A percentile compares a stretch with the other conserved stretches of the same genome.
These are phyloP conservation scores for Penicillium crustosum DNA, from an alignment of 2,329 filamentous ascomycete species.

Conservation along the genomic window DNA sequence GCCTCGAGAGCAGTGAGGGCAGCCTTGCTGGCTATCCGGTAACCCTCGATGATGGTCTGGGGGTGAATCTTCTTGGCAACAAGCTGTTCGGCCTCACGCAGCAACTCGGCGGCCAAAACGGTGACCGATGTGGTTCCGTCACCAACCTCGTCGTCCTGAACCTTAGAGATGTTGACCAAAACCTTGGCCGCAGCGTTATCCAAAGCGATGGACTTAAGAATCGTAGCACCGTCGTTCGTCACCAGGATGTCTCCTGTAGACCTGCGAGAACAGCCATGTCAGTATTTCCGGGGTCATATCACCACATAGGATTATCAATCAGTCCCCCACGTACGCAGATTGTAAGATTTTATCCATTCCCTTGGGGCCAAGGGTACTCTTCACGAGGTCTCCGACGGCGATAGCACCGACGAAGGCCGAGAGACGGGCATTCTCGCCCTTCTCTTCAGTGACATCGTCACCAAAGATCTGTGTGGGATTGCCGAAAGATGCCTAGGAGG, in stretches of 20 bases:
- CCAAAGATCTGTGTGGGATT: constrained; percentile 98
- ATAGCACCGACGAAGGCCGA: constrained; percentile 98
- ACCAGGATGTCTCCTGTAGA: constrained; percentile 98
- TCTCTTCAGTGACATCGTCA: constrained; percentile 94
- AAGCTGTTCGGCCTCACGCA: constrained; percentile 94
- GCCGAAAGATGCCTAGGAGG: constrained; percentile 41
- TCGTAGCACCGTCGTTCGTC: constrained; percentile 97
- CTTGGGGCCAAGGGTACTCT: constrained; percentile 95
- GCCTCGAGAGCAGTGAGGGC: constrained; percentile 81
- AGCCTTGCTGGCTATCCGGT: constrained; percentile 91
- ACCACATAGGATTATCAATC: constrained; percentile 11
- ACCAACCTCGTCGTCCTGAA: constrained; percentile 97
- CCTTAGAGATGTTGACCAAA: constrained; percentile 98
- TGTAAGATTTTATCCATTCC: constrained; percentile 99
- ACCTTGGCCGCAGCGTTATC: constrained; percentile 99
- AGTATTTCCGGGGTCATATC: constrained; percentile 19
- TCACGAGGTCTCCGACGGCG: constrained; percentile 93
- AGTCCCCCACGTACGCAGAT: constrained; percentile 68
- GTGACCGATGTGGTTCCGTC: constrained; percentile 98
- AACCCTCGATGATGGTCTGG: constrained; percentile 98
- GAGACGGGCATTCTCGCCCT: constrained; percentile 97
- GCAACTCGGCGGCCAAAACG: constrained; percentile 88
- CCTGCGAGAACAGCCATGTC: constrained; percentile 45
- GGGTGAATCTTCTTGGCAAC: constrained; percentile 98
- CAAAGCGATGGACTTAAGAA: constrained; percentile 95